Evolutionary conservation across 2,329 filamentous ascomycete species (phyloP).

Genomic region (Ambrosiella cleistominuta): DNA sequence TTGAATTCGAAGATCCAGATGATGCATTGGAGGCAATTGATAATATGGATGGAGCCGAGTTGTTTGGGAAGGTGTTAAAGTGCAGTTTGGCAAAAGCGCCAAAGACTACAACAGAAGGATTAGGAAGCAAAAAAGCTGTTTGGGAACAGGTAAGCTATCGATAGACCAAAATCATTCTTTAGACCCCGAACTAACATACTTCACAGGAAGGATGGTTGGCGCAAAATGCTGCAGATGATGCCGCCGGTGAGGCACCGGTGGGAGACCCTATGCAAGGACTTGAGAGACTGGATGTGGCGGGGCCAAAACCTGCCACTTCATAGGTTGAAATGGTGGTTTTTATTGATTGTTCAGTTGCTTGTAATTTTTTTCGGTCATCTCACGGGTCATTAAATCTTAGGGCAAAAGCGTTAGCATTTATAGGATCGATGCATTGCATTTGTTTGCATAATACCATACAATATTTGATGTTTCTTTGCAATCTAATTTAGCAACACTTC

Average conservation of each 20-base stretch:
- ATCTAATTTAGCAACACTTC: background rate
- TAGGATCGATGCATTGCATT: slow-evolving; percentile 15
- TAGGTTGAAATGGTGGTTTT: background rate
- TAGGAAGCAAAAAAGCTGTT: slow-evolving; percentile 83
- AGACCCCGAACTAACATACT: slow-evolving; percentile 5
- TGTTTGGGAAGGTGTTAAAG: slow-evolving; percentile 83
- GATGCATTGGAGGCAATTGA: slow-evolving; percentile 93
- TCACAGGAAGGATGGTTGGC: slow-evolving; percentile 79
- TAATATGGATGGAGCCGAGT: slow-evolving; percentile 96
- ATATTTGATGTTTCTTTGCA: background rate
- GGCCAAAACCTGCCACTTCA: slow-evolving; percentile 57
- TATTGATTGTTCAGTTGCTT: slow-evolving; percentile 6
- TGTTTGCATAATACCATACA: background rate
- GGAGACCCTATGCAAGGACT: slow-evolving; percentile 92
- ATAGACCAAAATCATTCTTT: background rate
- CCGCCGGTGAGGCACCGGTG: slow-evolving; percentile 34
- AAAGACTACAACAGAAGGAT: slow-evolving; percentile 69
- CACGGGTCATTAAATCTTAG: slow-evolving; percentile 21
- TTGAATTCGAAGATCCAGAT: slow-evolving; percentile 72
- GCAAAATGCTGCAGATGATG: slow-evolving; percentile 69
- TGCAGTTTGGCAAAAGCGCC: slow-evolving; percentile 83
- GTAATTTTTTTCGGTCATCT: slow-evolving; percentile 2
- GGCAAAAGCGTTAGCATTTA: slow-evolving; percentile 27
- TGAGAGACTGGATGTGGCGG: slow-evolving; percentile 83
- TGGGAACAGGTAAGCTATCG: slow-evolving; percentile 72